Evolutionary conservation across 2,329 filamentous ascomycete species (phyloP).

Genomic region (Alternaria brassicae): DNA sequence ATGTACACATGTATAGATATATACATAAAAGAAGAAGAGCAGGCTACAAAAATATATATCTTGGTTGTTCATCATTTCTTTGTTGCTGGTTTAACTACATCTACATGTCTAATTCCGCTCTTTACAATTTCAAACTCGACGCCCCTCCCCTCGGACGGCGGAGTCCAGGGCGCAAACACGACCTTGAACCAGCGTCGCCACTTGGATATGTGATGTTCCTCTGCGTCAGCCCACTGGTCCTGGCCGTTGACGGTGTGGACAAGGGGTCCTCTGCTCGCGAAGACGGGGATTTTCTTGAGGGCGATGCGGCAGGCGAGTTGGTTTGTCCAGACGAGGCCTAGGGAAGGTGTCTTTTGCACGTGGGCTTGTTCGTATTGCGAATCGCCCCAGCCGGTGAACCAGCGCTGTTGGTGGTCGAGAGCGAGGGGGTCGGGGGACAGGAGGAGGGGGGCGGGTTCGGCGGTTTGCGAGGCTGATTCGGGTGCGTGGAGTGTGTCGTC

Average conservation of each 20-base stretch:
- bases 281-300: constrained; percentile 73
- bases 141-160: constrained; percentile 59
- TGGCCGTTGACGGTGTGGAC: constrained; percentile 42
- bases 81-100: constrained; percentile 24
- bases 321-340: constrained; percentile 90
- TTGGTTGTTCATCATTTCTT: background rate
- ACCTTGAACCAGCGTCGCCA: constrained; percentile 85
- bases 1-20: background rate
- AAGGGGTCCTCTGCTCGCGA: constrained; percentile 32
- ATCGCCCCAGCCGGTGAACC: constrained; percentile 96
- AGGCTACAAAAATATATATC: too few species aligned
- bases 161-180: constrained; percentile 83
- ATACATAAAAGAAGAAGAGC: too few species aligned
- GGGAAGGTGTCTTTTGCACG: constrained; percentile 77
- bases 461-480: constrained; percentile 23
- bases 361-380: constrained; percentile 40
- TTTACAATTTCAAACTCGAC: constrained; percentile 74
- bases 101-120: constrained; percentile 36
- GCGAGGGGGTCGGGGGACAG: constrained; percentile 65
- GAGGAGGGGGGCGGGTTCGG: constrained; percentile 39
- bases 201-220: constrained; percentile 57
- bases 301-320: constrained; percentile 85
- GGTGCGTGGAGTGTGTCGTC: constrained; percentile 25
- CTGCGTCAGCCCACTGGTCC: constrained; percentile 52
- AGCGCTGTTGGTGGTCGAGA: constrained; percentile 88